Conservation (phyloP, 2,329 filamentous ascomycete species). For the Exophiala bonariae region DNA sequence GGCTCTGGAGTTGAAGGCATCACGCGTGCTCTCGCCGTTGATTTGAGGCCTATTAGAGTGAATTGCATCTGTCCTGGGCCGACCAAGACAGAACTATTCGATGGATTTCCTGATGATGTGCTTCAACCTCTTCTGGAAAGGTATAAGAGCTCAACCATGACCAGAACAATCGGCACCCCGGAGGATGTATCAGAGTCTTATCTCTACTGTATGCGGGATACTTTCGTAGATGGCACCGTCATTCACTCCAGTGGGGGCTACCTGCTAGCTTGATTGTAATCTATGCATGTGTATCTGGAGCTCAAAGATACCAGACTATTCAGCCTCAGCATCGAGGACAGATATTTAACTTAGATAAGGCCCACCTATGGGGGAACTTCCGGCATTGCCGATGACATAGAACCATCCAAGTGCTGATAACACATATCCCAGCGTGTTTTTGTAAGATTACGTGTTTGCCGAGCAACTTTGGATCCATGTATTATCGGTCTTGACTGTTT, state of each 20-base stretch:
- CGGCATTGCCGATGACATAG: too few species aligned
- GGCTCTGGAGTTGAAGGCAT: slow-evolving; percentile 35
- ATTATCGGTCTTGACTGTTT: too few species aligned
- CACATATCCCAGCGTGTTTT: too few species aligned
- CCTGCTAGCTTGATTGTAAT: neutral
- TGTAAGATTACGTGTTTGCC: too few species aligned
- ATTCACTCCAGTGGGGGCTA: slow-evolving; percentile 41
- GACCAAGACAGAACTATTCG: slow-evolving; percentile 37
- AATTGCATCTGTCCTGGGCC: slow-evolving; percentile 44
- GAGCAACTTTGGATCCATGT: too few species aligned
- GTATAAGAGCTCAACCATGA: slow-evolving; percentile 33
- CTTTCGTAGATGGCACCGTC: slow-evolving; percentile 38
- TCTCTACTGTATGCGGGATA: slow-evolving; percentile 46
- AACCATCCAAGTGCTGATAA: too few species aligned
- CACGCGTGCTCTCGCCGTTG: slow-evolving; percentile 39
- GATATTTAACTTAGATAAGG: too few species aligned
- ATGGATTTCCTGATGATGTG: slow-evolving; percentile 21
- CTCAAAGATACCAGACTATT: too few species aligned
- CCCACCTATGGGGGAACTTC: too few species aligned
- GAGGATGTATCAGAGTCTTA: slow-evolving; percentile 46
- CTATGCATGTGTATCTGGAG: neutral
- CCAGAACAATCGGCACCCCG: slow-evolving; percentile 30
- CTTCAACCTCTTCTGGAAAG: slow-evolving; percentile 34
- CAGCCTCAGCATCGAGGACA: too few species aligned
- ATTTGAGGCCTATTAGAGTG: slow-evolving; percentile 44